Evolutionary conservation across 1,284 basidiomycete species (phyloP).

Genomic region (Cryptococcus jaspeensis): DNA sequence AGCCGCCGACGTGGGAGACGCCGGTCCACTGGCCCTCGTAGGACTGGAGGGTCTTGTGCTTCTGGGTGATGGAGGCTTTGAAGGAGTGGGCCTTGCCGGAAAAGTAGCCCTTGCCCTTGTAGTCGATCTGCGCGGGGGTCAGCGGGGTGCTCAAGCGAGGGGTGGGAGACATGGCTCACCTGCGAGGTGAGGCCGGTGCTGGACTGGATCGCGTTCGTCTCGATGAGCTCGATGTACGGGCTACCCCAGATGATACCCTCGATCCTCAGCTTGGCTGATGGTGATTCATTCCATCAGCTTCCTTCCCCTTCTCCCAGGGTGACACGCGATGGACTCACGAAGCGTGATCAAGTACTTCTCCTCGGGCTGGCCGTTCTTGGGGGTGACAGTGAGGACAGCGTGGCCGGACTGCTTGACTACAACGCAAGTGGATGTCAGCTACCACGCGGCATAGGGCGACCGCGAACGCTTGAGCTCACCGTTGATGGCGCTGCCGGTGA

Average conservation of each 20-base stretch:
- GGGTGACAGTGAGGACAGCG: slow-evolving; percentile 72
- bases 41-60: slow-evolving; percentile 55
- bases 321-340: slow-evolving; percentile 55
- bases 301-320: too few species aligned
- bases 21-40: slow-evolving; percentile 90
- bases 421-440: not conserved
- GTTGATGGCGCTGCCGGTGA: slow-evolving; percentile 69
- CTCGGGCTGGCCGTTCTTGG: slow-evolving; percentile 57
- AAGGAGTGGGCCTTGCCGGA: slow-evolving; percentile 88
- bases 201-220: slow-evolving; percentile 78
- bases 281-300: slow-evolving; percentile 21
- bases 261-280: slow-evolving; percentile 63
- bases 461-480: slow-evolving; percentile 53
- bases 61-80: slow-evolving; percentile 69
- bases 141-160: not conserved
- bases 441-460: not conserved
- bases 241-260: slow-evolving; percentile 57
- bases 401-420: slow-evolving; percentile 93
- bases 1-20: slow-evolving; percentile 60
- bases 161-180: slow-evolving; percentile 48
- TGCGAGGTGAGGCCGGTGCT: slow-evolving; percentile 69
- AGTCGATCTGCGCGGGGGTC: slow-evolving; percentile 62
- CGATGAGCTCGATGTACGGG: slow-evolving; percentile 72
- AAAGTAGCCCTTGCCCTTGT: slow-evolving; percentile 95
- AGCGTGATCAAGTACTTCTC: slow-evolving; percentile 90